These are phyloP conservation scores for Aristolochia fimbriata DNA, from an alignment of 164 flowering plant genomes.

Conservation along the genomic window DNA sequence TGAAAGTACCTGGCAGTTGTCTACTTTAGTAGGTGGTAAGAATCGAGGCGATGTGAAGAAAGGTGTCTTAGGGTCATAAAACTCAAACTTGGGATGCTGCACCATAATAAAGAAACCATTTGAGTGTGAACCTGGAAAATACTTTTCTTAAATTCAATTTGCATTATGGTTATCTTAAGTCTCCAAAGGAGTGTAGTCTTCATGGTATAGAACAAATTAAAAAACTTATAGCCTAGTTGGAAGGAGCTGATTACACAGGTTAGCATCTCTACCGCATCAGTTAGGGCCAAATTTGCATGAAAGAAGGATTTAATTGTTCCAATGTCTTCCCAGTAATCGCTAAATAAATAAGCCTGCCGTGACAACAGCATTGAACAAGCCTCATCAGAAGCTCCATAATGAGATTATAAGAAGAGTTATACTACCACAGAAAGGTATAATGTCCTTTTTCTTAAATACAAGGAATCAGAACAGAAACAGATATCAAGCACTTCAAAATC, in stretches of 20 bases:
- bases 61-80: slow-evolving; percentile 82
- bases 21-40: slow-evolving; percentile 83
- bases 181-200: not conserved
- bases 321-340: slow-evolving; percentile 98
- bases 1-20: not conserved
- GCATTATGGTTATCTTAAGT: not conserved
- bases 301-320: slow-evolving; percentile 86
- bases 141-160: too few species aligned
- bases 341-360: slow-evolving; percentile 76
- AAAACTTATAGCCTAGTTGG: too few species aligned
- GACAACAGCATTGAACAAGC: too few species aligned
- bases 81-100: slow-evolving; percentile 77
- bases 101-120: slow-evolving; percentile 5
- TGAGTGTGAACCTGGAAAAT: too few species aligned
- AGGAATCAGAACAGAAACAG: too few species aligned
- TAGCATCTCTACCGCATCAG: slow-evolving; percentile 50
- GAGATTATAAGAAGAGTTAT: too few species aligned
- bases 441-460: too few species aligned
- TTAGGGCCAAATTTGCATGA: slow-evolving; percentile 87
- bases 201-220: not conserved
- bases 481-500: slow-evolving; percentile 5
- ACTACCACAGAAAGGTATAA: too few species aligned
- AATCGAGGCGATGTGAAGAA: slow-evolving; percentile 88
- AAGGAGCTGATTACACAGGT: too few species aligned
- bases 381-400: too few species aligned